Evolutionary conservation across 176 grass and related monocot genomes (phyloP).

Genomic region (Triticum monococcum): DNA sequence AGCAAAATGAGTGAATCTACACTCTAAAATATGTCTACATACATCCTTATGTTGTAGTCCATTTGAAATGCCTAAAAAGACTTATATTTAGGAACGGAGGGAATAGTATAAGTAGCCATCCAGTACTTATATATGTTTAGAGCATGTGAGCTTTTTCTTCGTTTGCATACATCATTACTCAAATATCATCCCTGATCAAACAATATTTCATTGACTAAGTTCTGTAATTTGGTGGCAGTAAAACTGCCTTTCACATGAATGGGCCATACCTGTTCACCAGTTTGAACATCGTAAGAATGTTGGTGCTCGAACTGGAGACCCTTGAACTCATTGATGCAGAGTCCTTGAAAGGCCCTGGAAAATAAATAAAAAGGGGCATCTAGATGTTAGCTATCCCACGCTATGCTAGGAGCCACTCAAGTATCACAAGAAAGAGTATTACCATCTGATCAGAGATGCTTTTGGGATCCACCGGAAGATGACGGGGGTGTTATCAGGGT

Average conservation of each 20-base stretch:
- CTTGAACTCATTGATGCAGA: constrained; percentile 93
- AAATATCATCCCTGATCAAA: neutral
- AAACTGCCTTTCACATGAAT: neutral
- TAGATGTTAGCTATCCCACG: neutral
- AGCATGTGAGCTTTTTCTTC: neutral
- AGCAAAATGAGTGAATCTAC: no score
- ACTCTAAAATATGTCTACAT: no score
- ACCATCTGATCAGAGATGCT: constrained; percentile 96
- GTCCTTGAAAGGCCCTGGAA: constrained; percentile 91
- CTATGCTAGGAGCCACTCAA: neutral
- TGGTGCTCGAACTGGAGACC: constrained; percentile 87
- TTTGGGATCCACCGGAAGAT: constrained; percentile 91
- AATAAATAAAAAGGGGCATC: neutral
- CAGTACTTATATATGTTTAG: neutral
- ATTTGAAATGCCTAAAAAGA: no score
- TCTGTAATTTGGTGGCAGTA: neutral
- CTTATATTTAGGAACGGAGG: no score
- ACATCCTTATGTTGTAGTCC: no score
- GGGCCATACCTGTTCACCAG: constrained; percentile 84
- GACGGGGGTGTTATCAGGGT: constrained; percentile 77
- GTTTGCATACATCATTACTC: neutral
- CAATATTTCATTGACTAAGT: neutral
- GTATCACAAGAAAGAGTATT: constrained; percentile 18
- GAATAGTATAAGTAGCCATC: neutral
- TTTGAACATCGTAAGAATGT: constrained; percentile 78